Percentiles rank a stretch among this genome's conserved stretches.
These are phyloP conservation scores for Xylaria sp. DNA, from an alignment of 2,329 filamentous ascomycete genomes.

Conservation along the genomic window DNA sequence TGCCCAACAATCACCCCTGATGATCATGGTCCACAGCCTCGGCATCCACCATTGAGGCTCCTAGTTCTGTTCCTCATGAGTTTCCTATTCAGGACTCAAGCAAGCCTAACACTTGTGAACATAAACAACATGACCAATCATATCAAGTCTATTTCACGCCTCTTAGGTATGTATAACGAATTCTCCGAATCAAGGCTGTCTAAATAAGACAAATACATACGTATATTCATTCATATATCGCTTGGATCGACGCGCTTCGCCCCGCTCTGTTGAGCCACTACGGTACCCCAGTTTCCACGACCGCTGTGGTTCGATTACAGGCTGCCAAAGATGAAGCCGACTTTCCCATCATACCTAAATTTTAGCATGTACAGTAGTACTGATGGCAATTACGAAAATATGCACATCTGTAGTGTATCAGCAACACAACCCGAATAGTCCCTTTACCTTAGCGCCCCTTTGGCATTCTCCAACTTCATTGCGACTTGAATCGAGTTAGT, in stretches of 20 bases:
- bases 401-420: background rate
- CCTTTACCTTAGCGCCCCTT: no score
- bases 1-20: background rate
- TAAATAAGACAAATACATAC: background rate
- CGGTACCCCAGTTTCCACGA: constrained; percentile 13
- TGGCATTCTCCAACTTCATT: constrained; percentile 15
- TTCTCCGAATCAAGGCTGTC: no score
- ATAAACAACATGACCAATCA: constrained; percentile 21
- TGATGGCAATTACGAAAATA: background rate
- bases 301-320: background rate
- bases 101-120: background rate
- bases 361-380: no score
- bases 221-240: background rate
- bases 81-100: background rate
- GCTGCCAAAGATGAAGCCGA: background rate
- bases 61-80: no score
- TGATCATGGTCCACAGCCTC: background rate
- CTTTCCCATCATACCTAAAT: constrained; percentile 10
- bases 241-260: background rate
- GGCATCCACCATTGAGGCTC: background rate
- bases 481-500: constrained; percentile 1
- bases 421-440: no score
- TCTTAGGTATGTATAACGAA: no score
- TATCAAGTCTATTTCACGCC: background rate
- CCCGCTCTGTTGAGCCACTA: constrained; percentile 15